Base-by-base conservation (phyloP, 768 basidiomycete species). In the Boletus tylopilopsis region DNA sequence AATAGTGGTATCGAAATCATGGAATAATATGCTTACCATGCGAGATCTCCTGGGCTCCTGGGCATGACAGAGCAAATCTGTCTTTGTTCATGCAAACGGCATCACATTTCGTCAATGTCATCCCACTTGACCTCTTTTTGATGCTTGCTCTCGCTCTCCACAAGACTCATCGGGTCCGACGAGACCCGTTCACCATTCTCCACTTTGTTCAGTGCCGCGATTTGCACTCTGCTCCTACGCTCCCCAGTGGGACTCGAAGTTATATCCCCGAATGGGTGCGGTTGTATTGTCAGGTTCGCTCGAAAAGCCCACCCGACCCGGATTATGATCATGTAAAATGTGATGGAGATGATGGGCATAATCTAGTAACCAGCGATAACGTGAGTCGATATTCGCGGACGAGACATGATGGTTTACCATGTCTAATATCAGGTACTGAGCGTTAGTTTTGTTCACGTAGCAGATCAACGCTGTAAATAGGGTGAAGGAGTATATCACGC, bases 281-380 rank as follows among this genome's bases (percentile, higher is more conserved):
- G 5, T 5, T 25, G 37, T 10, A 30, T n/a, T 7, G 10, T 6
- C 13, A 27, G 42, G 22, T 16, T 37, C 2, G 30, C 27, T 42
- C 38, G 49, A 30, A 33, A 43, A 18, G 50, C 39, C 27, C 66
- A 15, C 0, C 66, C 70, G 33, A 72, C 59, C 27, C 72, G 73
- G 21, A 74, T 63, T 30, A 73, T 72, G 38, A 74, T 68, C 71
- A 74, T 69, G 55, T 71, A 71, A 58, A 73, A 74, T 5, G 69
- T 67, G 59, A 75, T 74, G 6, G 67, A 69, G 45, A 73, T 73
- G 47, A 73, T 68, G 16, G 70, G 73, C 8, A 63, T 65, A 38
- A 68, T 57, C 71, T 72, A 23, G 27, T n/a, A 38, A n/a, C 32
- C 13, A 25, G n/a, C 3, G 32, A 23, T 11, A 15, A 9, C 6